Conservation (phyloP, 148 eudicot species). For the Tetragonia tetragonoides region DNA sequence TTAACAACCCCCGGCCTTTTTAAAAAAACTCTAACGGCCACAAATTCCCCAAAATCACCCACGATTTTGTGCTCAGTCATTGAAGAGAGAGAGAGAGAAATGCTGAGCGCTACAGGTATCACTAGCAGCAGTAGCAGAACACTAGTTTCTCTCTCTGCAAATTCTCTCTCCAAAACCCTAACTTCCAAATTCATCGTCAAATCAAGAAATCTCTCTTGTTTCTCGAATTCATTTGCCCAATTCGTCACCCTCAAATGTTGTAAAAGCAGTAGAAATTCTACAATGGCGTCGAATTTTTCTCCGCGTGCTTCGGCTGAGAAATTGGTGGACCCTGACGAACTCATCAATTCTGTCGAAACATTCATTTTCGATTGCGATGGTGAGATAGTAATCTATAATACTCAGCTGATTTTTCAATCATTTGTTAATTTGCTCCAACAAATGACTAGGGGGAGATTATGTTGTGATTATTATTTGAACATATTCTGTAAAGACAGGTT, state of each 20-base stretch:
- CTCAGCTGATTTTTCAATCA: background rate
- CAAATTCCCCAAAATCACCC: constrained; percentile 4
- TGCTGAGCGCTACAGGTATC: constrained; percentile 19
- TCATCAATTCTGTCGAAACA: constrained; percentile 81
- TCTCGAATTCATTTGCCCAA: constrained; percentile 17
- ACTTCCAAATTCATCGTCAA: constrained; percentile 19
- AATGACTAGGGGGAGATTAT: too few species aligned
- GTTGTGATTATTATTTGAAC: too few species aligned
- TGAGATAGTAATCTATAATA: constrained; percentile 12
- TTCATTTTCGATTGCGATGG: constrained; percentile 94
- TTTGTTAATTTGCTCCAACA: too few species aligned
- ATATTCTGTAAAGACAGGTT: too few species aligned
- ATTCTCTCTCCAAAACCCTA: constrained; percentile 28
- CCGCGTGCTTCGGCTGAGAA: constrained; percentile 52
- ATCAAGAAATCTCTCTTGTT: constrained; percentile 26
- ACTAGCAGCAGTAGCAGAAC: constrained; percentile 12
- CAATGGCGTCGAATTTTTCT: constrained; percentile 30
- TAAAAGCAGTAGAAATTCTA: background rate
- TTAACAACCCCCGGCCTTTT: constrained; percentile 15
- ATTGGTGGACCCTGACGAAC: constrained; percentile 60
- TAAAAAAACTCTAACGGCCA: constrained; percentile 19
- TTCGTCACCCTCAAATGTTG: constrained; percentile 20
- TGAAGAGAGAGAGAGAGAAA: constrained; percentile 1
- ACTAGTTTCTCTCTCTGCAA: constrained; percentile 10
- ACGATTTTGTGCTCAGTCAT: too few species aligned